Percentiles rank a stretch among this genome's conserved stretches.
phyloP scores from a whole-genome alignment of 179 eudicot species.

The Spergularia azorica region DNA sequence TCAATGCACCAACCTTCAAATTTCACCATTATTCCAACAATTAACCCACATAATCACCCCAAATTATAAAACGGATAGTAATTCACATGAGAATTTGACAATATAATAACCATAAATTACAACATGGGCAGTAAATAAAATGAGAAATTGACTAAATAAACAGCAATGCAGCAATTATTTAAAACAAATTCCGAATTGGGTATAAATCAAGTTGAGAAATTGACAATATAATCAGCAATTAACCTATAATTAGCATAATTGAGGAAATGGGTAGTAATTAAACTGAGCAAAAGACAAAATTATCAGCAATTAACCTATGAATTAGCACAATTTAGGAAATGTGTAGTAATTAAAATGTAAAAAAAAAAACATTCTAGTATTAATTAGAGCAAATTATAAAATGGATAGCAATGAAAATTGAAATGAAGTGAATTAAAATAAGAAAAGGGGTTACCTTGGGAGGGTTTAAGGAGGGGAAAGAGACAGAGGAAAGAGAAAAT shows the following conservation, averaged over 20 bases:
- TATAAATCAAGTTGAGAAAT: too few species aligned
- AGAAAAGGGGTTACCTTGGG: conserved; percentile 42
- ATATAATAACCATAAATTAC: neutral
- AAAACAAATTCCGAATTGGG: too few species aligned
- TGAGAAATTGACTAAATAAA: neutral
- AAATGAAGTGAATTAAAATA: neutral
- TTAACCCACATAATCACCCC: neutral
- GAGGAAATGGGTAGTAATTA: too few species aligned
- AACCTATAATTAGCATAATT: too few species aligned
- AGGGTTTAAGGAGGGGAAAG: conserved; percentile 38
- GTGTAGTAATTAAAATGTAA: neutral
- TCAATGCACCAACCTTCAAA: conserved; percentile 48
- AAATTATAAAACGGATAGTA: neutral
- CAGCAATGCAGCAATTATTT: too few species aligned
- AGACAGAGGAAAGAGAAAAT: conserved; percentile 26
- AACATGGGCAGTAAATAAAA: neutral
- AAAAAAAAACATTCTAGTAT: neutral
- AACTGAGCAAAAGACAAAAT: too few species aligned
- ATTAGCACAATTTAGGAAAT: neutral
- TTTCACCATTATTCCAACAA: conserved; percentile 5
- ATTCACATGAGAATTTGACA: neutral
- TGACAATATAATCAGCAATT: too few species aligned
- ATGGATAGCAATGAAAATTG: neutral
- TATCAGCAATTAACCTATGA: neutral
- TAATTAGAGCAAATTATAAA: neutral